Conservation (phyloP, 441 rosid species). For the Codiaeum variegatum region DNA sequence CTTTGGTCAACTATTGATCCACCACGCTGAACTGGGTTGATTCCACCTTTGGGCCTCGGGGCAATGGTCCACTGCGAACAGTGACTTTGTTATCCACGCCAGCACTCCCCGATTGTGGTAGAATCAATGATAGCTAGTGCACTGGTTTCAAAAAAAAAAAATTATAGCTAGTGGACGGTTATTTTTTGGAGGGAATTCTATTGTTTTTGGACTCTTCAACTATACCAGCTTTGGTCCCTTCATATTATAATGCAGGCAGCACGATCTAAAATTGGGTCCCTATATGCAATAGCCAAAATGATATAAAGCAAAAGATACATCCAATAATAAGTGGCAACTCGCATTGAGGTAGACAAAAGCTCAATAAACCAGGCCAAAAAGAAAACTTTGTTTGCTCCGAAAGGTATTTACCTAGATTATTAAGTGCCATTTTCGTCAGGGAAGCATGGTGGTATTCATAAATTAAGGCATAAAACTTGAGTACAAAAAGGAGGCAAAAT, state of each 20-base stretch:
- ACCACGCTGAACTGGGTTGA: too few relatives aligned
- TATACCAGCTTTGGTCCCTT: neutral
- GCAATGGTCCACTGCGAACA: too few relatives aligned
- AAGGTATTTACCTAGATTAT: neutral
- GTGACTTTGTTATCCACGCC: too few relatives aligned
- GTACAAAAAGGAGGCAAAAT: slow-evolving; percentile 10
- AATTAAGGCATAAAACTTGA: slow-evolving; percentile 25
- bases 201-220: too few relatives aligned
- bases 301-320: slow-evolving; percentile 9
- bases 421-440: neutral
- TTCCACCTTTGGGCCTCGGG: too few relatives aligned
- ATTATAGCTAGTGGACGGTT: too few relatives aligned
- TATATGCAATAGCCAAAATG: neutral
- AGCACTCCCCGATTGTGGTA: too few relatives aligned
- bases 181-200: too few relatives aligned
- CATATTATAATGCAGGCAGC: neutral
- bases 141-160: too few relatives aligned
- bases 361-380: neutral
- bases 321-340: neutral
- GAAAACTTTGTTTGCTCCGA: slow-evolving; percentile 4
- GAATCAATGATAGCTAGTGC: too few relatives aligned
- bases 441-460: slow-evolving; percentile 12
- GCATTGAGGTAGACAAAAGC: neutral
- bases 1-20: too few relatives aligned
- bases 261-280: neutral